A percentile compares a stretch with the other conserved stretches of the same genome.
Conservation (phyloP, 768 basidiomycete species). For the Candolleomyces eurysporus region DNA sequence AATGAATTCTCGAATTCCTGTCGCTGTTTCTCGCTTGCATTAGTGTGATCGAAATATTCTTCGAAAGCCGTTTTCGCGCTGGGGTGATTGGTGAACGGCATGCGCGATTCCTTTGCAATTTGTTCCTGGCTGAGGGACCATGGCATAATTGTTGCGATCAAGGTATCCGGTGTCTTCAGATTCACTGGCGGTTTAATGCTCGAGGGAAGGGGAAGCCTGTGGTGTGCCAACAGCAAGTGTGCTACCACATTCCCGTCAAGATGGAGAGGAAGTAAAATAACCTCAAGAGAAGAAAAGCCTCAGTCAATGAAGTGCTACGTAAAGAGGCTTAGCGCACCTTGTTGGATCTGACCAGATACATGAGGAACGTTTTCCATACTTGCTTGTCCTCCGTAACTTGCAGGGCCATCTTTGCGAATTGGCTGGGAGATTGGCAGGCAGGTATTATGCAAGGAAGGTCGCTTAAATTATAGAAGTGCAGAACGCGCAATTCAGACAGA, state of each 20-base stretch:
- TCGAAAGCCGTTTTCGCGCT: background rate
- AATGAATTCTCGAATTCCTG: background rate
- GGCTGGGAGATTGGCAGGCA: constrained; percentile 49
- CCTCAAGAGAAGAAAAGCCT: constrained; percentile 29
- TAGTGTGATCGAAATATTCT: no score
- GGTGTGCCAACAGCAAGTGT: constrained; percentile 56
- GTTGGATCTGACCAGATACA: constrained; percentile 42
- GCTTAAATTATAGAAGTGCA: constrained; percentile 45
- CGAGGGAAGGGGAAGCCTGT: constrained; percentile 3
- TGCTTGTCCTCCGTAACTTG: background rate
- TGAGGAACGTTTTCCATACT: constrained; percentile 8
- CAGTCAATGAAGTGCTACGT: background rate
- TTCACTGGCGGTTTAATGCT: constrained; percentile 26
- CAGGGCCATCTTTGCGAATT: constrained; percentile 46
- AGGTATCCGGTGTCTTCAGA: constrained; percentile 32
- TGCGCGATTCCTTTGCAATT: constrained; percentile 3
- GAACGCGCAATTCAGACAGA: constrained; percentile 40
- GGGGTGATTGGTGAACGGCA: constrained; percentile 3
- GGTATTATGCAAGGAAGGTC: constrained; percentile 47
- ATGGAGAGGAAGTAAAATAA: constrained; percentile 44
- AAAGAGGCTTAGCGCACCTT: constrained; percentile 33
- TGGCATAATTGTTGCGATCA: constrained; percentile 6
- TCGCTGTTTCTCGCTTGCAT: no score
- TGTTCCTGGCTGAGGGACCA: constrained; percentile 4
- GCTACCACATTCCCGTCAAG: constrained; percentile 50